A percentile compares a stretch with the other conserved stretches of the same genome.
These are phyloP conservation scores for Oryza glaberrima DNA, from an alignment of 176 grass and related monocot genomes.

Conservation along the genomic window DNA sequence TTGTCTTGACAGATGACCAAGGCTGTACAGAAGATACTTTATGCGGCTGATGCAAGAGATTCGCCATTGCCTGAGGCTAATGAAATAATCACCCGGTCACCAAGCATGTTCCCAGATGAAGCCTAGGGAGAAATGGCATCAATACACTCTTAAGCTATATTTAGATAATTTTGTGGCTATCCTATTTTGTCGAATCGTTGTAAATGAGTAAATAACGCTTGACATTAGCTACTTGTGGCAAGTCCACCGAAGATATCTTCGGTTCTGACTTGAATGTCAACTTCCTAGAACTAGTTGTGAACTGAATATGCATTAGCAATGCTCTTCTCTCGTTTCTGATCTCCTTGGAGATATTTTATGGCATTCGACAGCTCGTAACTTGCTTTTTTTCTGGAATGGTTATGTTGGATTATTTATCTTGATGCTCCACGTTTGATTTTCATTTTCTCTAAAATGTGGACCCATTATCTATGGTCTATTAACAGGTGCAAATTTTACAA, in stretches of 20 bases:
- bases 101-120: conserved; percentile 49
- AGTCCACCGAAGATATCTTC: conserved; percentile 1
- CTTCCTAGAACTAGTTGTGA: conserved; percentile 8
- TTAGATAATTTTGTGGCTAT: conserved; percentile 27
- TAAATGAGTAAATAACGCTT: conserved; percentile 40
- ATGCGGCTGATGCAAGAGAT: conserved; percentile 69
- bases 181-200: background rate
- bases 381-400: background rate
- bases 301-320: conserved; percentile 4
- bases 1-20: conserved; percentile 69
- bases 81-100: conserved; percentile 72
- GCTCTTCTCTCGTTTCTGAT: background rate
- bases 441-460: background rate
- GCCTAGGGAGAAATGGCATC: conserved; percentile 28
- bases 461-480: background rate
- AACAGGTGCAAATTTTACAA: too few species aligned
- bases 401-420: background rate
- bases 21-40: conserved; percentile 76
- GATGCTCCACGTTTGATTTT: too few species aligned
- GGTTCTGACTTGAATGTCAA: background rate
- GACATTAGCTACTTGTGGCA: conserved; percentile 16
- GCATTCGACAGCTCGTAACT: background rate
- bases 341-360: background rate
- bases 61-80: conserved; percentile 67
- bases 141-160: background rate